Percentiles rank a stretch among this genome's conserved stretches.
Conservation (phyloP, 805 yeast species). For the Kazachstania taianensis region DNA sequence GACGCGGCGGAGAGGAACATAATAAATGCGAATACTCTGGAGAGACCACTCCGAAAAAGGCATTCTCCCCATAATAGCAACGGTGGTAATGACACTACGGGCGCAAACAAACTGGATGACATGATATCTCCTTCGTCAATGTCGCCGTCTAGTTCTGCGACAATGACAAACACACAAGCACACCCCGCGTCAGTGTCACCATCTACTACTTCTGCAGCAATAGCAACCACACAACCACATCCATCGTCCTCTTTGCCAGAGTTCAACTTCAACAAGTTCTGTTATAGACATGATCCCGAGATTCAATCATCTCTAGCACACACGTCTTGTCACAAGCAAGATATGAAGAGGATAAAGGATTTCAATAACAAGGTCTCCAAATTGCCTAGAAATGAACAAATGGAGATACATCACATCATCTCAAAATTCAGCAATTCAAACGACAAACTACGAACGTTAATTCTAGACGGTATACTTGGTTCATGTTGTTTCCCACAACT, state of each 20-base stretch:
- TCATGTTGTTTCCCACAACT: constrained; percentile 95
- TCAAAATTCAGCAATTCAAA: constrained; percentile 58
- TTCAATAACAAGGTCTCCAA: constrained; percentile 27
- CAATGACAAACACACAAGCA: background rate
- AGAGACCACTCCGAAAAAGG: background rate
- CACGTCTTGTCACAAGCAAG: constrained; percentile 22
- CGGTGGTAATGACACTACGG: too few species aligned
- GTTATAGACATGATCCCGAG: constrained; percentile 92
- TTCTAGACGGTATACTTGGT: constrained; percentile 70
- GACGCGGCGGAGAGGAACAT: background rate
- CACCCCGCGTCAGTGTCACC: background rate
- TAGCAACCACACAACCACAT: background rate
- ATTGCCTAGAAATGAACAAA: constrained; percentile 56
- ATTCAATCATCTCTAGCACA: constrained; percentile 40
- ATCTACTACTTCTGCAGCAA: too few species aligned
- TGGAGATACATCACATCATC: constrained; percentile 76
- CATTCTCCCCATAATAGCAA: too few species aligned
- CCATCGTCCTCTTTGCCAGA: too few species aligned
- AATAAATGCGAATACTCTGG: too few species aligned
- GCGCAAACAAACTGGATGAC: too few species aligned
- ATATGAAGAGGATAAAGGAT: constrained; percentile 16
- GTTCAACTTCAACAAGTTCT: constrained; percentile 56
- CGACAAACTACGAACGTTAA: constrained; percentile 67
- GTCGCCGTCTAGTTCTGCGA: too few species aligned
- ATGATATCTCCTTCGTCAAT: too few species aligned